These are phyloP conservation scores for Rhododendron kiyosumense DNA, from an alignment of 148 eudicot species.

Conservation along the genomic window DNA sequence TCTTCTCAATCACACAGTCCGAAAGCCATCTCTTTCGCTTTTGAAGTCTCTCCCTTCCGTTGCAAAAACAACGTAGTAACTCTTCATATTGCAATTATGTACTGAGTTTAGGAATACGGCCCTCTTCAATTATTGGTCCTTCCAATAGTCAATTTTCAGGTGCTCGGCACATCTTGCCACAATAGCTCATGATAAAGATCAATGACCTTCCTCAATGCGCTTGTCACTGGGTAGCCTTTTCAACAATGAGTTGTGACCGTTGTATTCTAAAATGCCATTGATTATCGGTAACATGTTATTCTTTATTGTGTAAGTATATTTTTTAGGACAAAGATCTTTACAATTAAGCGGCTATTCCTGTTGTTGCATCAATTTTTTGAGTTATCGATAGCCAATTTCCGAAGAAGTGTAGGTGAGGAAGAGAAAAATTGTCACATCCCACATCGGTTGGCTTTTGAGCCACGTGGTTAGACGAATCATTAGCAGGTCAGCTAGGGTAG, in stretches of 20 bases:
- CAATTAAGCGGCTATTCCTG: neutral
- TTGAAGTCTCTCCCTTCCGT: conserved; percentile 61
- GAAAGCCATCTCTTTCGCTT: conserved; percentile 71
- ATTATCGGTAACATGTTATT: too few relatives aligned
- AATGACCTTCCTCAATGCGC: neutral
- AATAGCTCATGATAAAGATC: neutral
- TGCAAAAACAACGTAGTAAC: conserved; percentile 36
- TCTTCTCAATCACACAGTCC: conserved; percentile 77
- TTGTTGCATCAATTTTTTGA: neutral
- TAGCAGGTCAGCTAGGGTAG: too few relatives aligned
- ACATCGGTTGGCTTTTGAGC: too few relatives aligned
- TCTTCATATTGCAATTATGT: neutral
- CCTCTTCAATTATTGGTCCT: neutral
- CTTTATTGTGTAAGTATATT: neutral
- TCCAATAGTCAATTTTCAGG: conserved; percentile 1
- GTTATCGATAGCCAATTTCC: neutral
- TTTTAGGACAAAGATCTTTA: neutral
- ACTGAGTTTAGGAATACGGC: neutral
- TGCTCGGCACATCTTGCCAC: neutral
- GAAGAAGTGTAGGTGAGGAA: neutral
- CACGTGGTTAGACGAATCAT: too few relatives aligned
- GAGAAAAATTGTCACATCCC: too few relatives aligned
- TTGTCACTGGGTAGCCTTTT: neutral
- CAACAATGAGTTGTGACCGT: neutral
- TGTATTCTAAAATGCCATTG: neutral